Conservation (phyloP, 495 filamentous ascomycete species). For the Penicillium antarcticum region DNA sequence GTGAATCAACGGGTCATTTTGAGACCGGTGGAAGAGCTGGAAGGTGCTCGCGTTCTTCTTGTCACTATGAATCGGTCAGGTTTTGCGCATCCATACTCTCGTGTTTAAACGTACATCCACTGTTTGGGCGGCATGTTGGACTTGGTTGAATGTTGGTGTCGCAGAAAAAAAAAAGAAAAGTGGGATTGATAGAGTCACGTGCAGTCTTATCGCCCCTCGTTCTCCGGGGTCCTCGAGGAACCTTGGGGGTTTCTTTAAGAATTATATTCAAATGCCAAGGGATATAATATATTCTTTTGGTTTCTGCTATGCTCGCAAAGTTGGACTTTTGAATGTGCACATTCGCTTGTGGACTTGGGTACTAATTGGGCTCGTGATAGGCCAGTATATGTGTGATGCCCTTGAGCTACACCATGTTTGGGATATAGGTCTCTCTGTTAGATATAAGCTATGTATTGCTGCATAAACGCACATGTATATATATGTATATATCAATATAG, state of each 20-base stretch:
- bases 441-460: too few species aligned
- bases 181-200: slow-evolving; percentile 39
- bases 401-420: too few species aligned
- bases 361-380: slow-evolving; percentile 4
- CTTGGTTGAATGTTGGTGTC: slow-evolving; percentile 7
- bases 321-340: neutral
- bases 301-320: neutral
- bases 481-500: neutral
- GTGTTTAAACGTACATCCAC: slow-evolving; percentile 70
- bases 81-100: neutral
- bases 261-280: neutral
- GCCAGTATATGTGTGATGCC: neutral
- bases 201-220: slow-evolving; percentile 31
- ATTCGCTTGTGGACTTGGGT: slow-evolving; percentile 8
- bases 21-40: slow-evolving; percentile 89
- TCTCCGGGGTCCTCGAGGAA: slow-evolving; percentile 22
- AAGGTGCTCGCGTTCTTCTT: slow-evolving; percentile 93
- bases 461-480: neutral
- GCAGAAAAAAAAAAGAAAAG: slow-evolving; percentile 30
- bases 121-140: slow-evolving; percentile 70
- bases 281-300: too few species aligned
- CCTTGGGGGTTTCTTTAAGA: neutral
- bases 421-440: too few species aligned
- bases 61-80: slow-evolving; percentile 55
- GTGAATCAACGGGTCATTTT: slow-evolving; percentile 94